Percentiles rank a stretch among this genome's conserved stretches.
Evolutionary conservation across 2,329 filamentous ascomycete genomes (phyloP).

Genomic region (Colletotrichum tofieldiae): DNA sequence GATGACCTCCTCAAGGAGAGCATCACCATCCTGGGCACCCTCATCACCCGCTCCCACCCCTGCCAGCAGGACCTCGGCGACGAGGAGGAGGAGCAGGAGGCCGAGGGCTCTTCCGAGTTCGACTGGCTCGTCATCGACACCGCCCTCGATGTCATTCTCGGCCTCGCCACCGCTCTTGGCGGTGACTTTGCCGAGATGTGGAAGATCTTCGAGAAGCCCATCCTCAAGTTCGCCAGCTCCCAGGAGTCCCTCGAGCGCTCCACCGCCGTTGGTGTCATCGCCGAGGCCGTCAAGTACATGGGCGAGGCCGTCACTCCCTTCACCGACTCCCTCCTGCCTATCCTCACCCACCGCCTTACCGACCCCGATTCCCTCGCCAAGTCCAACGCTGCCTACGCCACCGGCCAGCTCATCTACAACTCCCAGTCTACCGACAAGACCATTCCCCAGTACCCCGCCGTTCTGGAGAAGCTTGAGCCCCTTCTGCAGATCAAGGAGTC

Average conservation of each 20-base stretch:
- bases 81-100: slow-evolving; percentile 82
- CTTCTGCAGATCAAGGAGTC: slow-evolving; percentile 84
- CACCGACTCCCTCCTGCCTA: slow-evolving; percentile 82
- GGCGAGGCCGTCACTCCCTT: slow-evolving; percentile 84
- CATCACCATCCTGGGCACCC: slow-evolving; percentile 80
- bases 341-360: slow-evolving; percentile 87
- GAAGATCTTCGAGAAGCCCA: slow-evolving; percentile 95
- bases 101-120: slow-evolving; percentile 89
- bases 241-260: slow-evolving; percentile 90
- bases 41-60: slow-evolving; percentile 91
- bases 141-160: slow-evolving; percentile 90
- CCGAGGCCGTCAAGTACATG: slow-evolving; percentile 91
- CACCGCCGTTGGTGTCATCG: slow-evolving; percentile 91
- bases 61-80: slow-evolving; percentile 93
- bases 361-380: slow-evolving; percentile 94
- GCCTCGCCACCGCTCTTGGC: slow-evolving; percentile 86
- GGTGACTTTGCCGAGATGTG: slow-evolving; percentile 87
- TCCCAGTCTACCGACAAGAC: slow-evolving; percentile 80
- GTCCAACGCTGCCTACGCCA: slow-evolving; percentile 94
- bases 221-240: slow-evolving; percentile 90
- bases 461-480: slow-evolving; percentile 89
- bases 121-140: slow-evolving; percentile 98
- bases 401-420: slow-evolving; percentile 87
- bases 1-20: slow-evolving; percentile 82
- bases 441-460: slow-evolving; percentile 82